Percentiles rank a stretch among this genome's conserved stretches.
Conservation (phyloP, 768 basidiomycete genomes). For the Suillus decipiens region DNA sequence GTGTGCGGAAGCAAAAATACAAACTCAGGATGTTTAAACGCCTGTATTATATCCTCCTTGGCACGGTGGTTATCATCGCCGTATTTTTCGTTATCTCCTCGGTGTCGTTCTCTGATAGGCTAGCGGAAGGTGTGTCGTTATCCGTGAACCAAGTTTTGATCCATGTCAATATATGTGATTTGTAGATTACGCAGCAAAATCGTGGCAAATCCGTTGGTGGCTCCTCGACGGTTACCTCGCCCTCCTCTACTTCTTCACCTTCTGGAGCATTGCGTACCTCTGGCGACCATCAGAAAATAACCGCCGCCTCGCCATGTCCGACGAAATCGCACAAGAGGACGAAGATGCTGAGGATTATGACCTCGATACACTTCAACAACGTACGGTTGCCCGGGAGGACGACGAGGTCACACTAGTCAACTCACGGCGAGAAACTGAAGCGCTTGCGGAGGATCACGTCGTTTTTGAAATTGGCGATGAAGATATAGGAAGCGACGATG, state of each 20-base stretch:
- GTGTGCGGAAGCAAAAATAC: constrained; percentile 81
- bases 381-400: constrained; percentile 52
- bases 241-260: constrained; percentile 82
- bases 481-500: constrained; percentile 65
- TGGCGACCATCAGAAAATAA: constrained; percentile 95
- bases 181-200: constrained; percentile 86
- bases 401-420: constrained; percentile 76
- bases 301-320: constrained; percentile 91
- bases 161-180: constrained; percentile 5
- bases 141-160: constrained; percentile 9
- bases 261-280: constrained; percentile 79
- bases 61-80: constrained; percentile 77
- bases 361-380: constrained; percentile 69
- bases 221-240: constrained; percentile 94
- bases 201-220: constrained; percentile 94
- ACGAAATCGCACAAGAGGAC: constrained; percentile 94
- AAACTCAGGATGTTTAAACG: constrained; percentile 88
- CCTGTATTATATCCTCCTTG: constrained; percentile 82
- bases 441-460: constrained; percentile 64
- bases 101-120: constrained; percentile 85
- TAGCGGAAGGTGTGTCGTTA: constrained; percentile 73
- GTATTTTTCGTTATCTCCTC: constrained; percentile 94
- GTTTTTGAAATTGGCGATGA: constrained; percentile 94
- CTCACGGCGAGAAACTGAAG: constrained; percentile 48
- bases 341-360: constrained; percentile 94